Evolutionary conservation across 2,329 filamentous ascomycete species (phyloP).

Genomic region (Cercospora janseana): DNA sequence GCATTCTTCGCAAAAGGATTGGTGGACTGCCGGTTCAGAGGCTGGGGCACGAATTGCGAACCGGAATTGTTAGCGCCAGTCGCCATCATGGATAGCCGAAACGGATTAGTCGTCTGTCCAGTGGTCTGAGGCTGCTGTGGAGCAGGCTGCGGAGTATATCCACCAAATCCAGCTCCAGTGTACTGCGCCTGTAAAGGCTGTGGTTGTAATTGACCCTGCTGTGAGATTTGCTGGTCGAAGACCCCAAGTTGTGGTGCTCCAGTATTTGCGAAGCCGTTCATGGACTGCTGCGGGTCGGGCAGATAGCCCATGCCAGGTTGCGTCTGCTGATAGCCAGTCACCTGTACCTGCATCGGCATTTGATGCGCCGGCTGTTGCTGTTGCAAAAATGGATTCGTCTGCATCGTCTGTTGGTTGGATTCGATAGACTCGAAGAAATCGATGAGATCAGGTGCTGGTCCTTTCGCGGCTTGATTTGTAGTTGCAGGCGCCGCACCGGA

Average conservation of each 20-base stretch:
- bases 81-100: slow-evolving; percentile 82
- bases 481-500: slow-evolving; percentile 27
- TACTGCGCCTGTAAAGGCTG: slow-evolving; percentile 59
- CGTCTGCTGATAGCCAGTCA: slow-evolving; percentile 46
- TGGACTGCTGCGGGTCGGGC: slow-evolving; percentile 29
- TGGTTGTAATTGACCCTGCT: slow-evolving; percentile 22
- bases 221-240: slow-evolving; percentile 37
- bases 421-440: slow-evolving; percentile 96
- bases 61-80: slow-evolving; percentile 26
- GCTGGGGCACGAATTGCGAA: slow-evolving; percentile 21
- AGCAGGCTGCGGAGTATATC: slow-evolving; percentile 70
- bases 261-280: slow-evolving; percentile 23
- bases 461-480: slow-evolving; percentile 48
- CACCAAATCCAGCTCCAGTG: slow-evolving; percentile 79
- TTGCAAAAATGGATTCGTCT: slow-evolving; percentile 33
- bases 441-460: slow-evolving; percentile 74
- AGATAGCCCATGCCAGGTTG: slow-evolving; percentile 24
- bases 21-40: slow-evolving; percentile 33
- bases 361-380: slow-evolving; percentile 28
- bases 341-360: slow-evolving; percentile 34
- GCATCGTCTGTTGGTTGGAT: slow-evolving; percentile 70
- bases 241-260: slow-evolving; percentile 37
- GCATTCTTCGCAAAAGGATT: slow-evolving; percentile 63
- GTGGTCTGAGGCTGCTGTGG: slow-evolving; percentile 56
- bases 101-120: slow-evolving; percentile 73